phyloP scores from a whole-genome alignment of 306 rosid genomes.

The Pterocarpus macrocarpus region DNA sequence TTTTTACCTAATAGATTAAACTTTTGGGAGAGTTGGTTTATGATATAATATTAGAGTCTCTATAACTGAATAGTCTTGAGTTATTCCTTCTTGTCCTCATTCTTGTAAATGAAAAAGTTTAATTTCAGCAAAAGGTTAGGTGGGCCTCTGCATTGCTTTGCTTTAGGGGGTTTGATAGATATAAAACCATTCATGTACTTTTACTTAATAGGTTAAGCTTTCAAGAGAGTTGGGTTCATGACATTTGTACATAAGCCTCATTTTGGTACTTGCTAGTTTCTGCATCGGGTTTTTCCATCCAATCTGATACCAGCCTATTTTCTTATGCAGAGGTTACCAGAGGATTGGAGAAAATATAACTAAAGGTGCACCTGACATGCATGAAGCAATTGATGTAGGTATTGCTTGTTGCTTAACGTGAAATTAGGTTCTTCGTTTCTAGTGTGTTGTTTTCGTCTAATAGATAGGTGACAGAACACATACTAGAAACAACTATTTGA shows the following conservation, averaged over 20 bases:
- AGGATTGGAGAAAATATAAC: constrained; percentile 85
- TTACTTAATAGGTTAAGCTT: not conserved
- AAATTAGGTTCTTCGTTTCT: constrained; percentile 21
- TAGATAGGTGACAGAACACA: constrained; percentile 20
- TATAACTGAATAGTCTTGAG: too few relatives aligned
- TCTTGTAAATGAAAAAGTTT: too few relatives aligned
- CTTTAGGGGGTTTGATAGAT: too few relatives aligned
- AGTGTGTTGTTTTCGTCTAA: constrained; percentile 21
- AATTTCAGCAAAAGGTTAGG: too few relatives aligned
- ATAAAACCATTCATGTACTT: not conserved
- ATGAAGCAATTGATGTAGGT: constrained; percentile 96
- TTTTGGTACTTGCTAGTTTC: constrained; percentile 25
- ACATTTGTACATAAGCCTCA: constrained; percentile 31
- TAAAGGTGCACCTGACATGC: constrained; percentile 83
- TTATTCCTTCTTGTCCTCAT: too few relatives aligned
- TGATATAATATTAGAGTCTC: too few relatives aligned
- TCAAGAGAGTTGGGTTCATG: not conserved
- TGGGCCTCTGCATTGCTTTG: too few relatives aligned
- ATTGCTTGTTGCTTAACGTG: constrained; percentile 29
- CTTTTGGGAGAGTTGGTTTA: too few relatives aligned
- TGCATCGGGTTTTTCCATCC: not conserved
- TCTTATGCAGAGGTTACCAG: constrained; percentile 83
- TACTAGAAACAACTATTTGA: not conserved
- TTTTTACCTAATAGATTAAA: not conserved
- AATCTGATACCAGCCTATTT: constrained; percentile 37